Base-by-base conservation (phyloP, 495 filamentous ascomycete species). In the Lasiosphaeria ovina region DNA sequence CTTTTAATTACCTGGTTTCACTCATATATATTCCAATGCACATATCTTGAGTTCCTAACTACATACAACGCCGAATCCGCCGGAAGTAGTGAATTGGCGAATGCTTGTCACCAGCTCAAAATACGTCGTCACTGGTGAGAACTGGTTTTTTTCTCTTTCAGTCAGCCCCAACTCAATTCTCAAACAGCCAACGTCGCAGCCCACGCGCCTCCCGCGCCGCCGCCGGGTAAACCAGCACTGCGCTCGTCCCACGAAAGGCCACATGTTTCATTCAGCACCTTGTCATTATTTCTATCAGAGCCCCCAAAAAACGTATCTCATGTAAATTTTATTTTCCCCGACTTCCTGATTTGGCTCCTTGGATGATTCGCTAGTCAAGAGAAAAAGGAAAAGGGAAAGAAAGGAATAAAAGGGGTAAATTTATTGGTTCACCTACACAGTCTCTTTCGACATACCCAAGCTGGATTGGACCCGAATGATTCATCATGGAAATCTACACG, bases 401-500 rank as follows among this genome's bases (percentile, higher is more conserved):
- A 2, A 24, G 24, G 2, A 24, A 2, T 2, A 24, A 24, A 24
- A 24, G 24, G 24, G 0, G 24, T 24, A 2, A 24, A 24, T 24
- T 24, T 24, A 2, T 24, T 24, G 0, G 2, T 24, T 24, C 24
- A 2, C 24, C 1, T 24, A 24, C 24, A 2, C 24, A 1, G 24
- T 24, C 24, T 24, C 24, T 3, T 42, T 42, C 3, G 14, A 42
- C 38, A 42, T 24, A 24, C 24, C 24, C 24, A 24, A 24, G 24
- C 24, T 24, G 24, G 24, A 24, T 24, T 24, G 24, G 24, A 24
- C 24, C 24, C 24, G 24, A 24, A 24, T 24, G 2, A 51, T 31
- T n/a, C 12, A 66, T 32, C 45, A 64, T 70, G 63, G 61, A 64
- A 58, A 66, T 62, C 44, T 71, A 71, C 66, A 63, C 58, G 24